Percentiles rank a stretch among this genome's conserved stretches.
Conservation (phyloP, 306 rosid species). For the Boehmeria nivea region DNA sequence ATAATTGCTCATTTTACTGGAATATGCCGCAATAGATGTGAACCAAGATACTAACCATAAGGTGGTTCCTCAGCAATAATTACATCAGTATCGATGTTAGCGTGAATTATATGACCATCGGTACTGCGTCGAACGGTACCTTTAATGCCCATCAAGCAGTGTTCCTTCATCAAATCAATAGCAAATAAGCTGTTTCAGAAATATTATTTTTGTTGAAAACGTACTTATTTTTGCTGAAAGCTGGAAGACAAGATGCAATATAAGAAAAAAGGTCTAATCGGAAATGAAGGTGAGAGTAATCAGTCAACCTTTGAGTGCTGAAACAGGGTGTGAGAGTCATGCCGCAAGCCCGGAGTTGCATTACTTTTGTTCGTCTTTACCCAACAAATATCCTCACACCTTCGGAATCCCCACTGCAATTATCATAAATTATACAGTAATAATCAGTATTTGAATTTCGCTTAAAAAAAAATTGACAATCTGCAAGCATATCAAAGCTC, state of each 20-base stretch:
- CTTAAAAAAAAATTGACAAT: too few species aligned
- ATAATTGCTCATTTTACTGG: too few species aligned
- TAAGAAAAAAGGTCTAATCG: too few species aligned
- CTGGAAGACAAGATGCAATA: neutral
- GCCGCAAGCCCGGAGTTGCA: conserved; percentile 88
- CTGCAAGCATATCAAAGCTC: conserved; percentile 20
- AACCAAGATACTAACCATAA: conserved; percentile 62
- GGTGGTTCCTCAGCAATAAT: conserved; percentile 98
- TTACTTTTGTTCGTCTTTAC: conserved; percentile 92
- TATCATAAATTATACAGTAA: too few species aligned
- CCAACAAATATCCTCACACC: conserved; percentile 99
- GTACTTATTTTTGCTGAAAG: neutral
- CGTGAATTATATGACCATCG: conserved; percentile 98
- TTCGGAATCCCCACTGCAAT: conserved; percentile 95
- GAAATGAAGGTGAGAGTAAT: too few species aligned
- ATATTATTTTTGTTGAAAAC: neutral
- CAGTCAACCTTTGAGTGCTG: conserved; percentile 99
- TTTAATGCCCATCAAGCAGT: conserved; percentile 99
- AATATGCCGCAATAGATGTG: neutral
- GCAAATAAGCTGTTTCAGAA: neutral
- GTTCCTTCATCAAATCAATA: conserved; percentile 56
- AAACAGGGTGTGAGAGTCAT: conserved; percentile 91
- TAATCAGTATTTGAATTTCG: too few species aligned
- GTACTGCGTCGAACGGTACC: conserved; percentile 99
- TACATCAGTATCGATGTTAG: conserved; percentile 97